Evolutionary conservation across 371 early-diverging fungal species (phyloP), one percentile per base, ranked within the genome.

Genomic region (Lichtheimia corymbifera): DNA sequence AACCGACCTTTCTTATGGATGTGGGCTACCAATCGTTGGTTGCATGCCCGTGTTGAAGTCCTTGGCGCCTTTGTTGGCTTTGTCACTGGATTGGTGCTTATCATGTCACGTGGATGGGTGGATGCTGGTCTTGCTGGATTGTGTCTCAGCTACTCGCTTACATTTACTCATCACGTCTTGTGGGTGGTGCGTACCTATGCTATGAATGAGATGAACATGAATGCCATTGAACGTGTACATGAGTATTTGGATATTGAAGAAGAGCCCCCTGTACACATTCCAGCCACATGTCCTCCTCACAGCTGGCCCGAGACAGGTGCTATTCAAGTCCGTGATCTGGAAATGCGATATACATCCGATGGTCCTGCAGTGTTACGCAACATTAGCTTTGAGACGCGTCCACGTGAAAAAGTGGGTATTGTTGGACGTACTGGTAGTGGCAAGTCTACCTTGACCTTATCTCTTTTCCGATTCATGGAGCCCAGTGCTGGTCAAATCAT

Each of bases 1-100:
- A 89, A 90, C 69, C 82, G 94, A 14, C 89, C 95, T 6, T 94
- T 87, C 76, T 87, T 89, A 52, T 87, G 85, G 66, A 73, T 91
- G 70, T 94, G 95, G 93, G 87, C 87, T 6, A 84, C 88, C 47
- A 95, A 94, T 78, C 90, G 94, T 50, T 95, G 96, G 97, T 76
- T 96, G n/a, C 87, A 87, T 59, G 70, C 89, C 50, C 91, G 97
- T 45, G 86, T 90, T 7, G 94, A 93, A 42, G 41, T 88, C 0
- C 71, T 89, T 7, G 86, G 89, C 27, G 86, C 93, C 4, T 62
- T 86, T 30, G 87, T 95, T 22, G 74, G 91, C 12, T 90, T 93
- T 71, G 72, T 77, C 59, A 83, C 93, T 22, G 90, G 89, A 18
- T 58, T 87, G 20, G 86, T 79, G 49, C 75, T 84, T 53, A 62